Conservation (phyloP, 163 green algal genomes). For the Chlamydomonas reinhardtii region DNA sequence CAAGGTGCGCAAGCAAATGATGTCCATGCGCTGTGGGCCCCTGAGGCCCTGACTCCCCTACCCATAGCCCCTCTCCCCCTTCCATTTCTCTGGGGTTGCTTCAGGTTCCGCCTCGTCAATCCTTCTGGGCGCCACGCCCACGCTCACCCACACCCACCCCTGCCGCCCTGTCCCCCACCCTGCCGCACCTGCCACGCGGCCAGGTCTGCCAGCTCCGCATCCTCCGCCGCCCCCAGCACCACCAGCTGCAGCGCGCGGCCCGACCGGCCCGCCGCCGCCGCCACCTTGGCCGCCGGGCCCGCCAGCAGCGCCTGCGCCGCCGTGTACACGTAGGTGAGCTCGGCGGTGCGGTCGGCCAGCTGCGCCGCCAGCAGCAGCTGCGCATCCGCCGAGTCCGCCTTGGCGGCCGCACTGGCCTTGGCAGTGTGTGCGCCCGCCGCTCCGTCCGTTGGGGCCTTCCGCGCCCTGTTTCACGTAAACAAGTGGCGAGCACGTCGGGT, state of each 20-base stretch:
- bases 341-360: conserved; percentile 25
- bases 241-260: conserved; percentile 19
- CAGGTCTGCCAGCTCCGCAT: conserved; percentile 40
- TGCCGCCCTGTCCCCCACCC: neutral
- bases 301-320: conserved; percentile 2
- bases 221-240: conserved; percentile 42
- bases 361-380: conserved; percentile 12
- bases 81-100: no score
- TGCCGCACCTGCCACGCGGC: conserved; percentile 38
- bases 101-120: no score
- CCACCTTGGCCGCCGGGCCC: neutral
- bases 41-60: no score
- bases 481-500: no score
- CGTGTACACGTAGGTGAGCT: conserved; percentile 32
- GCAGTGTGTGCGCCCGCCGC: no score
- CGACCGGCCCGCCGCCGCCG: neutral
- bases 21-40: no score
- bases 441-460: neutral
- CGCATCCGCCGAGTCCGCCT: neutral
- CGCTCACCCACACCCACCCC: neutral
- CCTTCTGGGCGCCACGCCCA: no score
- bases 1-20: no score
- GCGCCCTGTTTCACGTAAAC: no score
- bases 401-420: neutral
- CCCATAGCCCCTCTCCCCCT: no score